Base-by-base conservation (phyloP, 306 rosid genomes). In the Lablab purpureus region DNA sequence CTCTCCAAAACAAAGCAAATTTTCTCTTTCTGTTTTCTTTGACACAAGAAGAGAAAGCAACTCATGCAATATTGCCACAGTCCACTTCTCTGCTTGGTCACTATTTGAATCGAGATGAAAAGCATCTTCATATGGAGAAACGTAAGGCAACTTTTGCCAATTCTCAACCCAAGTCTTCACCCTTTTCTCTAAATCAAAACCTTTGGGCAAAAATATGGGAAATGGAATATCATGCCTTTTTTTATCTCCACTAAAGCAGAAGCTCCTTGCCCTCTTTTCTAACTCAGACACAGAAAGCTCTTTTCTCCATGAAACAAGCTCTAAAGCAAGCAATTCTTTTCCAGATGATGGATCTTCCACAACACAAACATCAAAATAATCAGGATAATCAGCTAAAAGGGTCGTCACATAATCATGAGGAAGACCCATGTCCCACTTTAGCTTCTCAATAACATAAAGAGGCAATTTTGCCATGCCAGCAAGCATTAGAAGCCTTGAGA, bases 371-470 rank as follows among this genome's bases (percentile, higher is more conserved):
- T 87, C 84, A 84, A 94, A 91, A 66, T 87, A 91, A 55, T 94
- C 96, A 13, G 98, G 97, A 79, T 88, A 91, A 67, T 89, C 92
- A 27, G 86, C 80, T 71, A 94, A 86, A 83, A 94, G 94, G 0
- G 82, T 68, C 13, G 68, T 74, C 72, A 87, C 77, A 78, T 85
- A 87, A 81, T 87, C 82, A 40, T 83, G 87, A 22, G 95, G 97
- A 73, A 91, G 96, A 79, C 98, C 97, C 86, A 94, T 10, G 84
- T 94, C 98, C 97, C 98, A 94, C 65, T 88, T 91, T 45, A 94
- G 80, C 80, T 78, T 85, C 68, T 94, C 91, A 69, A 91, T 87
- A 36, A 94, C 74, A 84, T 83, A 82, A 17, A 94, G 43, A 43
- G 98, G 97, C 90, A 92, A 84, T 63, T 74, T 85, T 6, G n/a